Base-by-base conservation (phyloP, 768 basidiomycete species). In the Hericium rajendrae region DNA sequence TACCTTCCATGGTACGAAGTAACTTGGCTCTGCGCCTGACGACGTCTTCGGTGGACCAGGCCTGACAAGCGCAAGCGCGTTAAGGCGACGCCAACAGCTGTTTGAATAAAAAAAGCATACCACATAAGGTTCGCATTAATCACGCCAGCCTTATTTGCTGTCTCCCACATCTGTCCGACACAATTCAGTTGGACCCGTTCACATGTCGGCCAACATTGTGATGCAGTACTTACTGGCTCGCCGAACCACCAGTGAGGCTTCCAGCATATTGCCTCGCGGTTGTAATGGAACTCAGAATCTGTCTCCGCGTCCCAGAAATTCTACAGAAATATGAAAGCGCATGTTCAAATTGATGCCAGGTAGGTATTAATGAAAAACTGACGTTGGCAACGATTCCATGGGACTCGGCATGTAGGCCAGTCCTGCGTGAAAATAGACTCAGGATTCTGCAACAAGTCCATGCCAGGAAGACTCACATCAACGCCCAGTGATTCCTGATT, bases 331-430 rank as follows among this genome's bases (percentile, higher is more conserved):
- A 20, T n/a, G 20, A 10, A 32, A 32, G 32, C 0, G 32, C 8
- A 10, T 32, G 32, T 32, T 9, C 9, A 10, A 15, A 41, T 38
- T 39, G 38, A 40, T 10, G 41, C 37, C 5, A 22, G 38, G 18
- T 16, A 52, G 3, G 38, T 11, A 2, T 32, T n/a, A 50, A 51
- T 20, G 43, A 48, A 64, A 22, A 24, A 18, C 80, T 22, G 65
- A 91, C 90, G 65, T 95, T 97, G 12, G 82, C 93, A 22, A 97
- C 80, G 49, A 97, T 92, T 12, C 93, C 93, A 68, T 95, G 91
- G 20, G 88, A 88, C 69, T 94, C 91, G 0, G 88, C 88, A 66
- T 91, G 81, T 3, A 95, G 77, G 2, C 94, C 94, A 13, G 93
- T 97, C 85, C 90, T 92, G 59, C 38, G 20, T 9, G 57, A 43